phyloP scores from a whole-genome alignment of 2,329 filamentous ascomycete species.

The Fusarium penzigii region DNA sequence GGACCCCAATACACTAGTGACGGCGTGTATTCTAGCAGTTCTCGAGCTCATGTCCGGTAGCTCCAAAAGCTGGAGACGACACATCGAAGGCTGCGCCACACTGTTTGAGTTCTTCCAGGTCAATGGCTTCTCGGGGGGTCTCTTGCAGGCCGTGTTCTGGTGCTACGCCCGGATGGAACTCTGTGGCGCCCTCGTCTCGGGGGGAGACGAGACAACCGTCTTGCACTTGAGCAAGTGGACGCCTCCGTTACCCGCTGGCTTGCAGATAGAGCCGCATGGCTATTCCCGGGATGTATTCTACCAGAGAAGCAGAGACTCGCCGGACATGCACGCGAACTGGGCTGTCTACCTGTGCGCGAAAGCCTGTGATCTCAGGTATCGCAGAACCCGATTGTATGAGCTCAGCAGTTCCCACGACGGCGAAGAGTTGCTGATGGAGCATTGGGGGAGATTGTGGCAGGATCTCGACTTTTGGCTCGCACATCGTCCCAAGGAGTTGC shows the following conservation, averaged over 20 bases:
- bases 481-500: slow-evolving; percentile 42
- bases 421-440: slow-evolving; percentile 9
- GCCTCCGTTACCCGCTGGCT: slow-evolving; percentile 24
- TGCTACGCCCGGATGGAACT: slow-evolving; percentile 60
- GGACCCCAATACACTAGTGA: slow-evolving; percentile 47
- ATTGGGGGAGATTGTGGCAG: slow-evolving; percentile 47
- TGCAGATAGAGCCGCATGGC: slow-evolving; percentile 28
- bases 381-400: slow-evolving; percentile 38
- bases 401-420: slow-evolving; percentile 27
- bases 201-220: slow-evolving; percentile 48
- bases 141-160: slow-evolving; percentile 57
- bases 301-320: slow-evolving; percentile 31
- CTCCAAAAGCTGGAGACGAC: slow-evolving; percentile 53
- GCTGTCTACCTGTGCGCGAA: slow-evolving; percentile 54
- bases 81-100: slow-evolving; percentile 57
- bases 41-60: slow-evolving; percentile 51
- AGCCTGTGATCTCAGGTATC: slow-evolving; percentile 46
- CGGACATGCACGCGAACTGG: slow-evolving; percentile 56
- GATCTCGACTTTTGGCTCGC: slow-evolving; percentile 49
- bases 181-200: slow-evolving; percentile 54
- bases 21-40: slow-evolving; percentile 48
- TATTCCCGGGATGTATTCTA: slow-evolving; percentile 27
- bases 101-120: slow-evolving; percentile 53
- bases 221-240: slow-evolving; percentile 52
- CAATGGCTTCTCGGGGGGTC: slow-evolving; percentile 44